Conservation (phyloP, 208 protist species). For the Leishmania braziliensis region DNA sequence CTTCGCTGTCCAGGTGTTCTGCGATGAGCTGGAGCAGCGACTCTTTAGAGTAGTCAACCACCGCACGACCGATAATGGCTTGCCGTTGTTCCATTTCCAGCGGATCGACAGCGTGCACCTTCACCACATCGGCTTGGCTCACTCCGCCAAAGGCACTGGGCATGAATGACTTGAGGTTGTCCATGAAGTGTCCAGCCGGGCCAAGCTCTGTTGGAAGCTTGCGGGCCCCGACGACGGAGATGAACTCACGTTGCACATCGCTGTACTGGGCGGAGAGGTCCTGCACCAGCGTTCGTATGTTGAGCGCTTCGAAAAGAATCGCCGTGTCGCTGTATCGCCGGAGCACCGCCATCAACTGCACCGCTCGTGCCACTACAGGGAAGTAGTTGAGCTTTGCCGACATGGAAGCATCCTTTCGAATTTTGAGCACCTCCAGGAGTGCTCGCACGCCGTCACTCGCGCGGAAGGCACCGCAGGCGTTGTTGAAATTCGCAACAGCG, state of each 20-base stretch:
- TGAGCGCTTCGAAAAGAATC: constrained; percentile 80
- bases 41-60: constrained; percentile 77
- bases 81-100: constrained; percentile 76
- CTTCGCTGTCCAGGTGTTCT: constrained; percentile 71
- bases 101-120: constrained; percentile 40
- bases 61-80: constrained; percentile 68
- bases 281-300: constrained; percentile 65
- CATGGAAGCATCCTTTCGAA: constrained; percentile 69
- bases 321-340: constrained; percentile 75
- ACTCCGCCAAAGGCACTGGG: constrained; percentile 45
- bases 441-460: constrained; percentile 76
- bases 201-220: constrained; percentile 72
- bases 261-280: constrained; percentile 71
- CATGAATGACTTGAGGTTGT: constrained; percentile 80
- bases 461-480: constrained; percentile 67
- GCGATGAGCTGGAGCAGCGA: constrained; percentile 79
- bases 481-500: constrained; percentile 68
- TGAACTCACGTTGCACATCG: constrained; percentile 81
- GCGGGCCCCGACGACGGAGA: constrained; percentile 64
- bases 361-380: constrained; percentile 78
- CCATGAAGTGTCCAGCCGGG: constrained; percentile 80
- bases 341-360: constrained; percentile 81
- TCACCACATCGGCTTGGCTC: constrained; percentile 44
- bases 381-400: constrained; percentile 82
- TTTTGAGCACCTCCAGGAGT: constrained; percentile 75